phyloP scores from a whole-genome alignment of 2,329 filamentous ascomycete species.

The Rosellinia necatrix region DNA sequence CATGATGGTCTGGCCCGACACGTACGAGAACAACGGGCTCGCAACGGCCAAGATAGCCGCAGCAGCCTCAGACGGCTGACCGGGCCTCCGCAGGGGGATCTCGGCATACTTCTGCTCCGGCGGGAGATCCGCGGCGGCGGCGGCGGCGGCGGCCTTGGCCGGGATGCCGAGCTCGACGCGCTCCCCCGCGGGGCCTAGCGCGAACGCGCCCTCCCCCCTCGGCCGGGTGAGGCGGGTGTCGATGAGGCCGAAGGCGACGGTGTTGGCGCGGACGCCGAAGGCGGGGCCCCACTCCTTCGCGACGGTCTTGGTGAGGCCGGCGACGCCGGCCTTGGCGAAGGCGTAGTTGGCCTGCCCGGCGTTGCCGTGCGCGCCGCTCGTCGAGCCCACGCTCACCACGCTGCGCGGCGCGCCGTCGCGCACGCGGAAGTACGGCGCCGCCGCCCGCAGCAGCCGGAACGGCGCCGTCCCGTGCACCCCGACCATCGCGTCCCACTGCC shows the following conservation, averaged over 20 bases:
- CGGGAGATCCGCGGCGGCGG: conserved; percentile 47
- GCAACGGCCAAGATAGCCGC: conserved; percentile 76
- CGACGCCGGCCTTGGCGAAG: conserved; percentile 81
- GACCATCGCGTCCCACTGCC: conserved; percentile 89
- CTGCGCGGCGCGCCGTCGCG: conserved; percentile 78
- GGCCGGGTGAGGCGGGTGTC: conserved; percentile 78
- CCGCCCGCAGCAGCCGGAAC: conserved; percentile 80
- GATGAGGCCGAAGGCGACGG: conserved; percentile 83
- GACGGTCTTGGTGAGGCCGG: conserved; percentile 84
- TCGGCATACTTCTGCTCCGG: conserved; percentile 60
- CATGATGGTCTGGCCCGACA: conserved; percentile 84
- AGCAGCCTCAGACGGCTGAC: conserved; percentile 80
- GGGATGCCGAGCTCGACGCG: conserved; percentile 79
- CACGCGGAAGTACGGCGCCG: conserved; percentile 85
- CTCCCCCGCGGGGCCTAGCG: conserved; percentile 75
- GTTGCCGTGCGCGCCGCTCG: conserved; percentile 82
- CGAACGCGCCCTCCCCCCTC: conserved; percentile 82
- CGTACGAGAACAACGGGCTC: conserved; percentile 82
- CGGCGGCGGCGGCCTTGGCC: conserved; percentile 58
- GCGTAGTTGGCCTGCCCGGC: conserved; percentile 91
- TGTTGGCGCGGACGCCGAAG: conserved; percentile 82
- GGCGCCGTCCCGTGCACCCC: conserved; percentile 83
- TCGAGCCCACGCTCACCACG: conserved; percentile 84
- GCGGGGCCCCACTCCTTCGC: conserved; percentile 88
- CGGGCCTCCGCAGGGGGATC: conserved; percentile 78